phyloP scores from a whole-genome alignment of 139 green algal genomes.

The Zygnema cylindricum region DNA sequence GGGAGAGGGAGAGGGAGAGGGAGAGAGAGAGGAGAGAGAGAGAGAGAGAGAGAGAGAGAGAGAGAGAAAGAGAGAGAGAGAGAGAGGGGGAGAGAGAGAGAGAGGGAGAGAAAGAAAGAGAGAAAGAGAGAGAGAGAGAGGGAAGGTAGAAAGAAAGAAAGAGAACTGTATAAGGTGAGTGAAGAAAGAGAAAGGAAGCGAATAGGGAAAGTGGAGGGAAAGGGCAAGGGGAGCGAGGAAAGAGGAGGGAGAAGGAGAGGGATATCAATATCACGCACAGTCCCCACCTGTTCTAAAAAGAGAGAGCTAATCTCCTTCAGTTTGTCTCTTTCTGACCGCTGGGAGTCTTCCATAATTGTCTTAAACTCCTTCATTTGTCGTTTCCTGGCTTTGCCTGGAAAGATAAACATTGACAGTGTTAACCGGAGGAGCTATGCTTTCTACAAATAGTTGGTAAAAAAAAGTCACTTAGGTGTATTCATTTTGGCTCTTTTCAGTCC shows the following conservation, averaged over 20 bases:
- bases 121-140: neutral
- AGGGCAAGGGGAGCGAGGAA: neutral
- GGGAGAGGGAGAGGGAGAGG: neutral
- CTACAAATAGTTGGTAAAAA: slow-evolving; percentile 3
- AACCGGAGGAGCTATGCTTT: neutral
- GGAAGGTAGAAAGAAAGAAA: neutral
- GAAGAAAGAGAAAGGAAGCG: neutral
- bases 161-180: neutral
- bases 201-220: neutral
- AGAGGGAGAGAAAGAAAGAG: neutral
- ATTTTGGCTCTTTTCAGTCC: neutral
- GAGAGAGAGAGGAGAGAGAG: neutral
- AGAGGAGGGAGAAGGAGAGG: neutral
- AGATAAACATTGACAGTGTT: no score
- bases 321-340: slow-evolving; percentile 1
- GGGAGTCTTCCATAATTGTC: neutral
- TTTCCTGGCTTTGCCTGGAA: slow-evolving; percentile 26
- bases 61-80: neutral
- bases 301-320: neutral
- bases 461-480: neutral
- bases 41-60: neutral
- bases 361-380: slow-evolving; percentile 16
- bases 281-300: slow-evolving; percentile 32
- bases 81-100: neutral
- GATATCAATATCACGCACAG: neutral